Evolutionary conservation across 164 flowering plant genomes (phyloP).

Genomic region (Amborella trichopoda): DNA sequence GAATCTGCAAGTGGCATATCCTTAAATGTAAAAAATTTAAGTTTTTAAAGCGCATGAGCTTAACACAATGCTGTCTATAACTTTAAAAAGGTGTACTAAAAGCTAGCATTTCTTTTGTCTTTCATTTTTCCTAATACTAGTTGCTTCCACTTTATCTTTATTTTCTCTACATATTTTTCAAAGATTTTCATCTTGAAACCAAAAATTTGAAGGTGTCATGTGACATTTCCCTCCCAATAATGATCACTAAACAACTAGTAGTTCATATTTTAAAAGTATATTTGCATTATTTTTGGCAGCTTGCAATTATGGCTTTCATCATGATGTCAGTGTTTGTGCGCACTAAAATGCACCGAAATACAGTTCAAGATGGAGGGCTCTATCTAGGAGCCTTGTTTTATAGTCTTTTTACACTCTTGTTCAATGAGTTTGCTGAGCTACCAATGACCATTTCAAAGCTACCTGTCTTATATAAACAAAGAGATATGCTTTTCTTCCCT

Average conservation of each 20-base stretch:
- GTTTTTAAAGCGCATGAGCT: too few relatives aligned
- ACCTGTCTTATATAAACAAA: conserved; percentile 81
- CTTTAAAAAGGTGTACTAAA: too few relatives aligned
- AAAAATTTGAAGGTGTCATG: too few relatives aligned
- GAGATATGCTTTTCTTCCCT: conserved; percentile 67
- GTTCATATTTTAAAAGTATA: not conserved
- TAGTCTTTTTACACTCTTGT: conserved; percentile 20
- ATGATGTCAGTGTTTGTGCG: conserved; percentile 38
- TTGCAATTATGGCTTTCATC: conserved; percentile 18
- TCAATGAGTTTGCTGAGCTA: conserved; percentile 41
- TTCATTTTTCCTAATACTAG: too few relatives aligned
- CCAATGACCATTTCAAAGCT: conserved; percentile 34
- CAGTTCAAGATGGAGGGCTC: conserved; percentile 23
- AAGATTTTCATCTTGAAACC: too few relatives aligned
- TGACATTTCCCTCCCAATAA: too few relatives aligned
- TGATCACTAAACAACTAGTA: not conserved
- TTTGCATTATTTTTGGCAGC: conserved; percentile 15
- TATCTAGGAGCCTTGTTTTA: conserved; percentile 36
- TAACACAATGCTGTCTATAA: too few relatives aligned
- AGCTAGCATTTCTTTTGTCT: too few relatives aligned
- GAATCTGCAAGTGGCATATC: too few relatives aligned
- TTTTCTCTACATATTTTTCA: too few relatives aligned
- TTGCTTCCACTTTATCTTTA: too few relatives aligned
- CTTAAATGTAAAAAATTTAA: too few relatives aligned
- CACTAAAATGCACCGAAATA: conserved; percentile 24